These are phyloP conservation scores for Tillandsia leiboldiana DNA, from an alignment of 176 grass and related monocot genomes.

Conservation along the genomic window DNA sequence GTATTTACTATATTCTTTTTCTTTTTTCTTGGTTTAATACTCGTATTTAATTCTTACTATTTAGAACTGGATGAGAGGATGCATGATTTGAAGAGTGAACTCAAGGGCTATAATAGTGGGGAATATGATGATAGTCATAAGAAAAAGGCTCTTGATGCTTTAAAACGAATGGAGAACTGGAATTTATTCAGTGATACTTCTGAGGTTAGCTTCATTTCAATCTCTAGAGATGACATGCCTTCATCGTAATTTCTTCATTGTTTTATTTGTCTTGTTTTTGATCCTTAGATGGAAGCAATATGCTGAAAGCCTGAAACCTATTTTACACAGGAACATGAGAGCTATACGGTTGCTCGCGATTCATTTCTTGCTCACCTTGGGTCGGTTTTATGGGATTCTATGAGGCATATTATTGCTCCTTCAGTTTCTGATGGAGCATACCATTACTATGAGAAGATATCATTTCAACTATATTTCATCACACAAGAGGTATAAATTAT, in stretches of 20 bases:
- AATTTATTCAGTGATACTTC: conserved; percentile 70
- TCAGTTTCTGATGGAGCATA: conserved; percentile 73
- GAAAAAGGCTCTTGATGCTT: conserved; percentile 75
- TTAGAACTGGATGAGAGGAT: conserved; percentile 93
- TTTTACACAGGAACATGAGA: conserved; percentile 48
- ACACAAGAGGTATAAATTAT: conserved; percentile 59
- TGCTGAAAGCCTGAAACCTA: not conserved
- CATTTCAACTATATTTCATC: conserved; percentile 92
- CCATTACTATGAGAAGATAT: conserved; percentile 88
- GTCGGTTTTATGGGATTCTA: conserved; percentile 72
- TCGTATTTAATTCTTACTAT: conserved; percentile 8
- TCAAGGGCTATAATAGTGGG: conserved; percentile 67
- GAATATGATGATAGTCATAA: conserved; percentile 80
- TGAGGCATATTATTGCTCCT: conserved; percentile 93
- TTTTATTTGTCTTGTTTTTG: not conserved
- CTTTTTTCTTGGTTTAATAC: conserved; percentile 11
- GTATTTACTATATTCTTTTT: not conserved
- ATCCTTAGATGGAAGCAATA: not conserved
- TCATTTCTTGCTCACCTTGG: conserved; percentile 93
- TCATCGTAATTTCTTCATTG: not conserved
- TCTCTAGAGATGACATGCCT: not conserved
- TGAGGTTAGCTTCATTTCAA: conserved; percentile 29
- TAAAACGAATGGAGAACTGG: conserved; percentile 90
- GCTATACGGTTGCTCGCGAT: conserved; percentile 79
- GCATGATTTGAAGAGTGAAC: conserved; percentile 79